Base-by-base conservation (phyloP, 345 rosid species). In the Iberis pinnata region DNA sequence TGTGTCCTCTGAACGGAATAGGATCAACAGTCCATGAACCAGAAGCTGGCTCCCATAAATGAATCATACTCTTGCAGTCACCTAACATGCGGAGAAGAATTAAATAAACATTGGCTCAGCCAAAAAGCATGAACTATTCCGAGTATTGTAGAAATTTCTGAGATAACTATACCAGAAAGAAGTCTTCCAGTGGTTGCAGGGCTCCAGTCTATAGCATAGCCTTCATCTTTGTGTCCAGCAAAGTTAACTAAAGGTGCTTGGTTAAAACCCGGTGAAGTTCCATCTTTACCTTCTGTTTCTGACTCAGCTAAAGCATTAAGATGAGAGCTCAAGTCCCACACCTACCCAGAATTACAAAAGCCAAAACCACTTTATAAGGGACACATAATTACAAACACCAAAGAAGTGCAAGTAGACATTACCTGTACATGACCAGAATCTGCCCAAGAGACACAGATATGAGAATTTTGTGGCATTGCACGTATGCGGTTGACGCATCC, bases 391-490 rank as follows among this genome's bases (percentile, higher is more conserved):
- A 37, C 17, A 24, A 22, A 13, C 24, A 43, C 13, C 12, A 12
- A 2, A 27, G 18, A 1, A 18, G 2, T 13, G 42, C 25, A 65
- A 58, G 41, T 14, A 36, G 12, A 50, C 7, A 73, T 58, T 42
- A 93, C 97, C 87, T 86, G 97, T 56, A 93, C 94, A 62, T 78
- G 86, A 52, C 94, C 84, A 25, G 89, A 74, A 67, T 88, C 99
- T 18, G 84, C 86, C 95, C 95, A 88, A 60, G 99, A 80, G 50
- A 90, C 97, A 54, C 90, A 85, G 38, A 93, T 82, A 53, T 88
- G 90, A 49, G 99, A 83, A 53, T 69, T 83, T 65, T 93, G 95
- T 20, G 78, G 40, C 99, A 88, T 88, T 43, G 97, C 79, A 56
- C 94, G 88, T 4, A 93, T 80, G 24, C 97, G 95, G 71, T 93